Percentiles rank a stretch among this genome's conserved stretches.
These are phyloP conservation scores for Nematodospora anomalae DNA, from an alignment of 1,139 yeast genomes.

Conservation along the genomic window DNA sequence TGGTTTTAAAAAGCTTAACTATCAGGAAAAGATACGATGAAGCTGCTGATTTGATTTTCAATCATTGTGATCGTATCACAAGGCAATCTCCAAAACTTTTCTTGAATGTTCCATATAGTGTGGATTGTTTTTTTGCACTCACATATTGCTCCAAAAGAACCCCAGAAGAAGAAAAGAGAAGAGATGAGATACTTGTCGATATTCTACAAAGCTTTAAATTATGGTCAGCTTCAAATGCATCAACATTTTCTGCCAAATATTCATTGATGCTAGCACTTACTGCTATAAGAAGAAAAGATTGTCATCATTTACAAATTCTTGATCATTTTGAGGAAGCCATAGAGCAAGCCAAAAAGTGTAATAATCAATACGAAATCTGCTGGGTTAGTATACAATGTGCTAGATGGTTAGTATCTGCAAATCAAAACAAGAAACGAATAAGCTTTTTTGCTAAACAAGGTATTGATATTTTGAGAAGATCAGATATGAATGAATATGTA, in stretches of 20 bases:
- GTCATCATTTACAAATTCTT: constrained; percentile 36
- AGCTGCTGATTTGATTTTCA: constrained; percentile 21
- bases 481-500: constrained; percentile 19
- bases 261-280: constrained; percentile 35
- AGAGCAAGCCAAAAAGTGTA: constrained; percentile 31
- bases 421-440: constrained; percentile 23
- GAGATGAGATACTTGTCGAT: constrained; percentile 16
- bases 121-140: constrained; percentile 16
- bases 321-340: constrained; percentile 52
- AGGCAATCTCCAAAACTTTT: constrained; percentile 24
- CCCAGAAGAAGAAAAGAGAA: constrained; percentile 7
- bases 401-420: constrained; percentile 37
- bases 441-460: constrained; percentile 23
- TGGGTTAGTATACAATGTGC: constrained; percentile 48
- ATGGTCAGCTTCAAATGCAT: constrained; percentile 38
- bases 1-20: constrained; percentile 7
- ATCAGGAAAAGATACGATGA: constrained; percentile 22
- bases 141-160: constrained; percentile 7
- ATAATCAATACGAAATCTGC: constrained; percentile 42
- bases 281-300: constrained; percentile 16
- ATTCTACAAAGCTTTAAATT: constrained; percentile 19
- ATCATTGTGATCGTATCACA: constrained; percentile 18
- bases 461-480: constrained; percentile 19
- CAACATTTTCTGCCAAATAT: constrained; percentile 36
- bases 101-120: constrained; percentile 26